Evolutionary conservation across 2,329 filamentous ascomycete genomes (phyloP), one percentile per base, ranked within the genome.

Genomic region (Dactylellina cionopaga): DNA sequence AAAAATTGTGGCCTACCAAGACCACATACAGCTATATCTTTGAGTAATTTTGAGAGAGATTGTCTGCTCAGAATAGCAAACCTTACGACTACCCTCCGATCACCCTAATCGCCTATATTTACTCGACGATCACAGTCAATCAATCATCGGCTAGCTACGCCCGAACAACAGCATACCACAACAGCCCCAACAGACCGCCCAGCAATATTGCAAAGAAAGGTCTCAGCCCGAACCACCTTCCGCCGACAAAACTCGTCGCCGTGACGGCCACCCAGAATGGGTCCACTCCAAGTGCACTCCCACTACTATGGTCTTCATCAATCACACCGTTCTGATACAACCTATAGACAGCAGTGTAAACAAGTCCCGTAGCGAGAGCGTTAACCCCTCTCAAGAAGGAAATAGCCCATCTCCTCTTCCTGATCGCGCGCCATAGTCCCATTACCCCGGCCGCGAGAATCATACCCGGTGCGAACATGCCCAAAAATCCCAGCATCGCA

Each of bases 241-340:
- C 68, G 1, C 59, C 59, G 10, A 72, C 68, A 60, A 72, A 72
- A 33, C 68, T 72, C 44, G 60, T 65, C 3, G 85, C 84, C 1
- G 86, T 84, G 0, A 88, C 83, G 2, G 87, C 85, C 13, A 88
- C 83, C 85, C 86, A 88, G 85, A 86, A 88, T 0, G 87, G 85
- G 74, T 89, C 86, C 31, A 83, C 80, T 0, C 80, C 86, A 44
- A 89, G 76, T 72, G 84, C 86, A 43, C 80, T 83, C 0, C 87
- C 87, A 1, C 77, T 76, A 58, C 81, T 80, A 17, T 82, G 83
- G 0, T 81, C 80, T 15, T 83, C 79, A 17, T 85, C 85, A 1
- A 89, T 79, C 60, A 83, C 87, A 0, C 87, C 87, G 74, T 88
- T 84, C 79, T 87, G 82, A 84, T 85, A 88, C 7, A 89, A 78